Base-by-base conservation (phyloP, 441 rosid species). In the Pelargonium citronellum region DNA sequence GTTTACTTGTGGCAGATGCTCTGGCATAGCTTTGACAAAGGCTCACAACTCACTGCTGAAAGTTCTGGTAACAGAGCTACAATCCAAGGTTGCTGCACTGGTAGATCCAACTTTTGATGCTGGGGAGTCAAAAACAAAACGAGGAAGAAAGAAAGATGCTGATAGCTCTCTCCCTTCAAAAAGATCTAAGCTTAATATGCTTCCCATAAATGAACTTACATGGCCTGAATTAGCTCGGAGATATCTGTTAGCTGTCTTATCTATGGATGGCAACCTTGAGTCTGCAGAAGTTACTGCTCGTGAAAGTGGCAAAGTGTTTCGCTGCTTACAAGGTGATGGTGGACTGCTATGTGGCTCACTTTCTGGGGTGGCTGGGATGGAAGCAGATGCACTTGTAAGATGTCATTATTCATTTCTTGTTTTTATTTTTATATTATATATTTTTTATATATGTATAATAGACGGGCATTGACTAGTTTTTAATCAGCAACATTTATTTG, bases 141-240 rank as follows among this genome's bases (percentile, higher is more conserved):
- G 96, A 67, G 99, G 98, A 73, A 87, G 92, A 78, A 88, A 79
- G 85, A 95, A 89, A 85, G 99, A 95, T 67, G 55, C 70, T 66
- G 97, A 89, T 75, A 77, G 71, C 76, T 80, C 83, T 13, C 81
- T 76, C 75, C 82, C 84, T 74, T 72, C 79, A 53, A 91, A 88
- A 84, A 83, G 83, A 78, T 83, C 76, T 75, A 92, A 87, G 81
- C 84, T 91, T 77, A 80, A 74, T 77, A 78, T 84, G 87, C 95
- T 92, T 69, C 97, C 99, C 71, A 72, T 95, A 67, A 95, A 95
- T 80, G 96, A 87, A 74, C 70, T 95, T 71, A 95, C 95, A 63
- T 95, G 98, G 99, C 99, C 97, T 34, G 99, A 92, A 75, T 79
- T 95, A 83, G 95, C 94, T 81, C 87, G 98, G 73, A 82, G 99